Evolutionary conservation across 1,139 yeast species (phyloP), one percentile per base, ranked within the genome.

Genomic region (Taphrina pruni): DNA sequence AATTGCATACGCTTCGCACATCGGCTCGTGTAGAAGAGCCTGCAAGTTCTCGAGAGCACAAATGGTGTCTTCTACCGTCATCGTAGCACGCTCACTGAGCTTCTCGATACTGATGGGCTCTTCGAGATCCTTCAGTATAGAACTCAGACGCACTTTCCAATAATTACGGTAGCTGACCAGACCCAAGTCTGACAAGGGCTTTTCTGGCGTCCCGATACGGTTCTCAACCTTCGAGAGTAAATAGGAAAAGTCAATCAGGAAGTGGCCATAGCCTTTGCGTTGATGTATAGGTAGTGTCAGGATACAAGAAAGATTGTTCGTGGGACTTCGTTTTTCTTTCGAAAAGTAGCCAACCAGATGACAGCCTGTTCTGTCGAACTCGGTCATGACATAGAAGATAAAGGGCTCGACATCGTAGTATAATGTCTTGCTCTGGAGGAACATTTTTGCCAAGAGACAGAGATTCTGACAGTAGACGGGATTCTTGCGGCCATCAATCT

Each of bases 401-500:
- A 94, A 94, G 0, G 98, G 97, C 76, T 93, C 97, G 51, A 94
- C 98, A 75, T 93, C 98, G 76, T 92, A 92, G 76, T 92, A 92
- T 64, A 94, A 81, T 0, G 98, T 92, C 76, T 94, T 94, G 8
- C 97, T 90, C 78, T 92, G 92, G 65, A 94, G 82, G 75, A 93
- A 94, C 71, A 93, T 80, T 77, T 94, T 94, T 1, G 98, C 97
- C 72, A 94, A 79, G 60, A 94, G 81, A 79, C 99, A 94, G 69
- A 94, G 79, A 76, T 91, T 92, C 76, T 92, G 97, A 78, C 98
- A 93, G 77, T 89, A 94, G 39, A 69, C 71, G 14, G 89, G 87
- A 74, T 89, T 88, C 73, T 89, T 89, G 57, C 95, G 82, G 0
- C 99, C 99, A 77, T 94, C 98, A 26, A 94, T 88, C 78, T 94